Percentiles rank a stretch among this genome's conserved stretches.
Evolutionary conservation across 1,284 basidiomycete species (phyloP).

Genomic region (Ceratobasidium sp.): DNA sequence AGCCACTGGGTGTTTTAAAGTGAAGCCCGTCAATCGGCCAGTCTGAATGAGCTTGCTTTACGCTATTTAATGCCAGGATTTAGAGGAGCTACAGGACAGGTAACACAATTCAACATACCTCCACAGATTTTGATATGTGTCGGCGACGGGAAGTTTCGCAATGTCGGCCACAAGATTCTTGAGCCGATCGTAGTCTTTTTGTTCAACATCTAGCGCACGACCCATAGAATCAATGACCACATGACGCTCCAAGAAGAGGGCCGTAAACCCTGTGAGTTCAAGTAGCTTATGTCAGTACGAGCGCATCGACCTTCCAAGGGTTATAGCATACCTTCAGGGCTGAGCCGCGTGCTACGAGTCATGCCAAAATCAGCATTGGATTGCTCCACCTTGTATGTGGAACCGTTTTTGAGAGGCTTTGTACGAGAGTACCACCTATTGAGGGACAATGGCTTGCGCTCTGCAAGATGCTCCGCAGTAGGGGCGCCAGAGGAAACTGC

Average conservation of each 20-base stretch:
- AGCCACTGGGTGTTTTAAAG: not conserved
- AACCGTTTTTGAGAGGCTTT: not conserved
- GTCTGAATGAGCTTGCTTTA: constrained; percentile 16
- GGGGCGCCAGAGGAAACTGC: not conserved
- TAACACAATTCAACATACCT: constrained; percentile 7
- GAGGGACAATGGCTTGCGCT: not conserved
- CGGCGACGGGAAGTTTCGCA: constrained; percentile 56
- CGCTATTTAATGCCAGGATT: not conserved
- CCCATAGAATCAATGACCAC: constrained; percentile 63
- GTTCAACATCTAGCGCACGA: constrained; percentile 57
- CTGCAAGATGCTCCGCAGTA: no score
- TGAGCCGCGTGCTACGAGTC: constrained; percentile 23
- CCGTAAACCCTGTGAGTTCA: constrained; percentile 56
- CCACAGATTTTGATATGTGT: constrained; percentile 64
- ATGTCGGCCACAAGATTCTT: constrained; percentile 56
- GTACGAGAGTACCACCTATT: constrained; percentile 23
- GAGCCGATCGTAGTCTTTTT: constrained; percentile 60
- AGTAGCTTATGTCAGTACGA: not conserved
- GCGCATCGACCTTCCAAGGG: not conserved
- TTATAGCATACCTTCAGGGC: constrained; percentile 18
- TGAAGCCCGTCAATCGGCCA: constrained; percentile 21
- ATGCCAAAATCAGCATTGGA: constrained; percentile 18
- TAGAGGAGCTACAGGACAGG: not conserved
- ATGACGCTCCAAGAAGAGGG: constrained; percentile 62
- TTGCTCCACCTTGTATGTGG: constrained; percentile 3